Percentiles rank a stretch among this genome's conserved stretches.
These are phyloP conservation scores for Usnea hakonensis DNA, from an alignment of 495 filamentous ascomycete species.

Conservation along the genomic window DNA sequence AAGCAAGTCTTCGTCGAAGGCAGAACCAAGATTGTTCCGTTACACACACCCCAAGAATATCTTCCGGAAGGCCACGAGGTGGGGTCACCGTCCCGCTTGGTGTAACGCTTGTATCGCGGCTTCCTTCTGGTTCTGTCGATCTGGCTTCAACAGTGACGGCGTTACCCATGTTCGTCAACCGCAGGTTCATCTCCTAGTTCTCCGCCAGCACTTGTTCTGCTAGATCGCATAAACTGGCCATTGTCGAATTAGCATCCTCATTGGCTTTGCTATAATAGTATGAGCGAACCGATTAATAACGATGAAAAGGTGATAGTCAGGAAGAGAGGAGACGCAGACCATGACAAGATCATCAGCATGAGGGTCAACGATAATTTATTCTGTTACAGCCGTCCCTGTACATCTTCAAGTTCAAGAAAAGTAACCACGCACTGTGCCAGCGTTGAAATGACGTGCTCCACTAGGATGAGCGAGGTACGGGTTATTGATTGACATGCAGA, in stretches of 20 bases:
- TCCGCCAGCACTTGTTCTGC: slow-evolving; percentile 1
- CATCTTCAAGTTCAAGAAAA: slow-evolving; percentile 12
- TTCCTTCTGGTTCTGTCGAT: background rate
- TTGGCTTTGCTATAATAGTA: background rate
- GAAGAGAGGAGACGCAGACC: background rate
- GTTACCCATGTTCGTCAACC: slow-evolving; percentile 4
- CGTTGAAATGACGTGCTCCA: slow-evolving; percentile 11
- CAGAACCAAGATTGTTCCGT: slow-evolving; percentile 5
- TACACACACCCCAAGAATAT: background rate
- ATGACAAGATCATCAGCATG: slow-evolving; percentile 7
- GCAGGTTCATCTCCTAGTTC: slow-evolving; percentile 5
- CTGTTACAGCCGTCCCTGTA: slow-evolving; percentile 9
- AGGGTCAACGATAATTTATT: slow-evolving; percentile 1
- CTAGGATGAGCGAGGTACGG: slow-evolving; percentile 10
- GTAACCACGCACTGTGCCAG: slow-evolving; percentile 4
- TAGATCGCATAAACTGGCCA: background rate
- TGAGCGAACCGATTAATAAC: background rate
- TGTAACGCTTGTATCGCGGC: background rate
- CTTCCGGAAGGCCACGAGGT: background rate
- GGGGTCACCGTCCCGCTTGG: background rate
- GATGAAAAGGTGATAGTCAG: background rate
- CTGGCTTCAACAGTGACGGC: no score
- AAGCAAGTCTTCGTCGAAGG: slow-evolving; percentile 12
- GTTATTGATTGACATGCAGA: no score
- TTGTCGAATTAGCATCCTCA: slow-evolving; percentile 7